Evolutionary conservation across 148 eudicot species (phyloP).

Genomic region (Bassia scoparia): DNA sequence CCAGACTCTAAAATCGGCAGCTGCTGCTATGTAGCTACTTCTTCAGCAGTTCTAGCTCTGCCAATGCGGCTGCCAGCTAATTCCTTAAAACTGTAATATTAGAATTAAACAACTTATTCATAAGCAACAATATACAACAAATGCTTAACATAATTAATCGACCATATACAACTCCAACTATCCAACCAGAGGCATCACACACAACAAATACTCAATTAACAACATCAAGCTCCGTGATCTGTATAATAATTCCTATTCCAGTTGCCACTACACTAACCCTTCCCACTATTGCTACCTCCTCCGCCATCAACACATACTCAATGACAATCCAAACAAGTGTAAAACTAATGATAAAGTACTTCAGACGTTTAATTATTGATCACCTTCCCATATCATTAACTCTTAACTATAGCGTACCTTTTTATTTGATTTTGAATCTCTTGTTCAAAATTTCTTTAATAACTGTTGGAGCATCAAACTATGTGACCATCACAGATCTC

Average conservation of each 20-base stretch:
- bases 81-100: constrained; percentile 72
- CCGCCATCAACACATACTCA: too few relatives aligned
- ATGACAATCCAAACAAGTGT: too few relatives aligned
- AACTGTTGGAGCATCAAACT: neutral
- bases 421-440: too few relatives aligned
- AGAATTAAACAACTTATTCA: neutral
- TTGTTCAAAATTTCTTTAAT: neutral
- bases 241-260: too few relatives aligned
- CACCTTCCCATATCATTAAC: too few relatives aligned
- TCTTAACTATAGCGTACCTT: too few relatives aligned
- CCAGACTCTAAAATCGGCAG: constrained; percentile 33
- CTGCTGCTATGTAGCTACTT: constrained; percentile 40
- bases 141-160: too few relatives aligned
- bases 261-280: too few relatives aligned
- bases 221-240: neutral
- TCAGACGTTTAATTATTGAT: too few relatives aligned
- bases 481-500: neutral
- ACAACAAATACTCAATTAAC: too few relatives aligned
- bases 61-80: constrained; percentile 80
- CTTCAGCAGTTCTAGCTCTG: constrained; percentile 74
- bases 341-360: too few relatives aligned
- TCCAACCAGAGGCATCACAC: neutral
- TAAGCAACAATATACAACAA: neutral
- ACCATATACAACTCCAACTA: neutral
- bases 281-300: too few relatives aligned